Base-by-base conservation (phyloP, 805 yeast genomes). In the Cyberlindnera xylosilytica region DNA sequence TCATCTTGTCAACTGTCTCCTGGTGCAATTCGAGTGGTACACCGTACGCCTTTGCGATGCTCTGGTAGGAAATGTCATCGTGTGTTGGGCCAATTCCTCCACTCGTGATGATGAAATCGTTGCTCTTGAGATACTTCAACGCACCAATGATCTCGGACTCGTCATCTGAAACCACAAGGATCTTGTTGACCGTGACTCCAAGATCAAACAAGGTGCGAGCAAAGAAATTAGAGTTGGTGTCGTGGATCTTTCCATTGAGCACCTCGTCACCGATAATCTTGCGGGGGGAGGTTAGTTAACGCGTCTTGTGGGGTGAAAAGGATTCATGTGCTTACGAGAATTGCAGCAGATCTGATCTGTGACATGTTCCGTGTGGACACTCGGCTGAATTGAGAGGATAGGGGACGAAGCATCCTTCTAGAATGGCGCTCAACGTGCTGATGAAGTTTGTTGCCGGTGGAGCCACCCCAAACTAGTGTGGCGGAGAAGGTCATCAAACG, bases 11-110 rank as follows among this genome's bases (percentile, higher is more conserved):
- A 16, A 76, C 83, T 2, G 87, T 79, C 23, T 72, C 79, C 19
- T 63, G 53, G 59, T 88, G 82, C 15, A 81, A 57, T 34, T 59
- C 61, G 44, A 79, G 61, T 0, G 73, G 72, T 7, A 84, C 56
- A 2, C 62, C 62, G 49, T 70, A 87, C 7, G 85, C 83, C 50
- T 72, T 73, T 1, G 91, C 87, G n/a, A 88, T 60, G 1, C 86
- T 70, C 39, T 77, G 79, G 60, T 88, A 88, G 1, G 96, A 87
- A 46, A 88, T 83, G 59, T 88, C 97, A 58, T 88, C 96, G 53
- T 87, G 95, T 0, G 96, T 88, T 4, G 95, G 86, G 0, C 97
- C 97, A 45, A 88, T 86, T 0, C 78, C 73, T 6, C 75, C 74
- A 3, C 69, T 47, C 2, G 60, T 56, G 8, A 53, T 35, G 10